Conservation (phyloP, 257 asterid species). For the Buddleja alternifolia region DNA sequence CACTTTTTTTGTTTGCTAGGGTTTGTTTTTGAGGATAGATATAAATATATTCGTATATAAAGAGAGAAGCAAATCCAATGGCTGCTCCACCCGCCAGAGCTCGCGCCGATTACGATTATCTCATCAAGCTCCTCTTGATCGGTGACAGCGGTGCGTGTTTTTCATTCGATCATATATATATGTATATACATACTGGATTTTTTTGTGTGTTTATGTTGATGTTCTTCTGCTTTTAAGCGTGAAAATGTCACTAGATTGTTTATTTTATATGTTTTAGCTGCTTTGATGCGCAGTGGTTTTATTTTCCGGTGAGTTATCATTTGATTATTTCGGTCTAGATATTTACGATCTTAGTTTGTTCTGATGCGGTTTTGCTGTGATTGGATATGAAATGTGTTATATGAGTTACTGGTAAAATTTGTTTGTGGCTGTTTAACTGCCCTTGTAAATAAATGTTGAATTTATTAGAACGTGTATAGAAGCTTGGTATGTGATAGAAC, state of each 20-base stretch:
- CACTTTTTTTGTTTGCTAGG: slow-evolving; percentile 32
- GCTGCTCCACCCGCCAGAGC: slow-evolving; percentile 75
- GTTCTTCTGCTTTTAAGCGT: background rate
- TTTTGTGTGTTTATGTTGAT: background rate
- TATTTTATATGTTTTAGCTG: background rate
- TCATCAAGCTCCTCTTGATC: slow-evolving; percentile 67
- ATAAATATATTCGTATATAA: background rate
- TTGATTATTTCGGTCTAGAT: background rate
- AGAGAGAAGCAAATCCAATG: slow-evolving; percentile 39
- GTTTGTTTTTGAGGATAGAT: slow-evolving; percentile 41
- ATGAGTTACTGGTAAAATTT: background rate
- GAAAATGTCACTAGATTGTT: slow-evolving; percentile 10
- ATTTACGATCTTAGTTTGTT: background rate
- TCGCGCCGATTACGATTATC: slow-evolving; percentile 70
- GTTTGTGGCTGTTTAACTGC: background rate
- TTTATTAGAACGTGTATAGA: too few species aligned
- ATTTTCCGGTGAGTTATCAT: background rate
- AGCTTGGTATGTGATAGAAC: too few species aligned
- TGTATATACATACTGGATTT: background rate
- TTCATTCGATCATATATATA: background rate
- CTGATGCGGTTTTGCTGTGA: slow-evolving; percentile 3
- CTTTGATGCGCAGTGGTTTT: slow-evolving; percentile 24
- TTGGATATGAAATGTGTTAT: background rate
- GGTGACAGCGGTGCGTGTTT: slow-evolving; percentile 58
- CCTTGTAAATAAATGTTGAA: too few species aligned